These are phyloP conservation scores for Olyra latifolia DNA, from an alignment of 176 grass and related monocot species.

Conservation along the genomic window DNA sequence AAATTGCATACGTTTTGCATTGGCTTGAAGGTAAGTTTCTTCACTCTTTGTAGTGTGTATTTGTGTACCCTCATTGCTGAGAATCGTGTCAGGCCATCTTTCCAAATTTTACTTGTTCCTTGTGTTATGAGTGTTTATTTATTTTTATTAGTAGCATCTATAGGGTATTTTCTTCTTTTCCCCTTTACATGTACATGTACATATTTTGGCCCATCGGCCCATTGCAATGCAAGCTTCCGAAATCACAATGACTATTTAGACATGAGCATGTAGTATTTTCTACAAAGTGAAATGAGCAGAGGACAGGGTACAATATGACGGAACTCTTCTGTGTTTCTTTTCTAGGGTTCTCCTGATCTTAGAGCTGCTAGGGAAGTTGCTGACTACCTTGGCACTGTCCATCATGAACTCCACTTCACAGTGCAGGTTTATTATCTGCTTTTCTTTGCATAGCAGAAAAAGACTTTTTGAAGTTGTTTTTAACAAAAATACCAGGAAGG, in stretches of 20 bases:
- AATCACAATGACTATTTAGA: not conserved
- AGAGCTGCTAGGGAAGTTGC: slow-evolving; percentile 98
- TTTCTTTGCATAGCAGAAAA: not conserved
- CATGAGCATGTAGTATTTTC: not conserved
- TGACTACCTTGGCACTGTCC: slow-evolving; percentile 85
- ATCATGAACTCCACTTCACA: slow-evolving; percentile 96
- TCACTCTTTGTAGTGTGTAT: not conserved
- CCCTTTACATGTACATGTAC: no score
- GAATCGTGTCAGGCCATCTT: slow-evolving; percentile 21
- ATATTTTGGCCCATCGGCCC: no score
- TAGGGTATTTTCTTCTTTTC: no score
- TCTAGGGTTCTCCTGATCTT: slow-evolving; percentile 96
- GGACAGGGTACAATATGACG: not conserved
- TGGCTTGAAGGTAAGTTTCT: slow-evolving; percentile 75
- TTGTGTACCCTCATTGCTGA: not conserved
- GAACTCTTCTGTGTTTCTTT: slow-evolving; percentile 3
- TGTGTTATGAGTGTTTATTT: slow-evolving; percentile 8
- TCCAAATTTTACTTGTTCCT: slow-evolving; percentile 9
- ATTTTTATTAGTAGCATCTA: no score
- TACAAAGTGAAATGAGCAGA: not conserved
- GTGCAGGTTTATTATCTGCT: slow-evolving; percentile 63
- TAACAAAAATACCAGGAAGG: slow-evolving; percentile 70
- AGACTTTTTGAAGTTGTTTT: not conserved
- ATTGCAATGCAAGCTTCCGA: no score
- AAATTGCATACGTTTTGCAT: slow-evolving; percentile 94